Conservation (phyloP, 352 stramenopile species). For the Phytophthora hybrid region DNA sequence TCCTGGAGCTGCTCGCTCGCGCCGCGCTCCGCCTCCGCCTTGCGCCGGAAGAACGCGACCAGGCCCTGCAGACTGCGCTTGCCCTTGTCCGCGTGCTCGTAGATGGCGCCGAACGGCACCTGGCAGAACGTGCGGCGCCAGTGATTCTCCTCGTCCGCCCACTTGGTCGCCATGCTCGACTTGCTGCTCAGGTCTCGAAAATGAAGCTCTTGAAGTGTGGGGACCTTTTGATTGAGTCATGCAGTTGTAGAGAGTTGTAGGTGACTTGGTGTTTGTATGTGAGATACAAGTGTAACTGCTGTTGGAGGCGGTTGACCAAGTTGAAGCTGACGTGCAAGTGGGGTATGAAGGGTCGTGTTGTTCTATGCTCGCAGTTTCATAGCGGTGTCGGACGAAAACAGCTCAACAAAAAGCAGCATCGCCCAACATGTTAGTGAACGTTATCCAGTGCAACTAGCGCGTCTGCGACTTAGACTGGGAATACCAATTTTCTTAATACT, state of each 20-base stretch:
- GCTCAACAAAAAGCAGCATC: no score
- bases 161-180: slow-evolving; percentile 25
- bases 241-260: background rate
- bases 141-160: slow-evolving; percentile 81
- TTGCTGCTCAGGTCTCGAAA: background rate
- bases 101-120: slow-evolving; percentile 82
- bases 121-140: slow-evolving; percentile 90
- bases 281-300: slow-evolving; percentile 11
- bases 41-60: slow-evolving; percentile 76
- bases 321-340: slow-evolving; percentile 26
- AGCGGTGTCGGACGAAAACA: no score
- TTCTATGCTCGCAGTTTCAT: no score
- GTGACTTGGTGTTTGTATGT: slow-evolving; percentile 1
- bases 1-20: slow-evolving; percentile 70
- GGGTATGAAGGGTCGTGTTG: no score
- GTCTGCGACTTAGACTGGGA: no score
- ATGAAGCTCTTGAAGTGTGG: slow-evolving; percentile 20
- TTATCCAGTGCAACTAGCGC: no score
- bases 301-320: background rate
- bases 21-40: slow-evolving; percentile 67
- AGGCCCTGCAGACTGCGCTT: slow-evolving; percentile 78
- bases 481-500: no score
- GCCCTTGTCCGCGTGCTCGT: slow-evolving; percentile 80
- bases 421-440: no score
- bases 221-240: background rate